Conservation (phyloP, 2,329 filamentous ascomycete species). For the Cladosporium cucumerinum region DNA sequence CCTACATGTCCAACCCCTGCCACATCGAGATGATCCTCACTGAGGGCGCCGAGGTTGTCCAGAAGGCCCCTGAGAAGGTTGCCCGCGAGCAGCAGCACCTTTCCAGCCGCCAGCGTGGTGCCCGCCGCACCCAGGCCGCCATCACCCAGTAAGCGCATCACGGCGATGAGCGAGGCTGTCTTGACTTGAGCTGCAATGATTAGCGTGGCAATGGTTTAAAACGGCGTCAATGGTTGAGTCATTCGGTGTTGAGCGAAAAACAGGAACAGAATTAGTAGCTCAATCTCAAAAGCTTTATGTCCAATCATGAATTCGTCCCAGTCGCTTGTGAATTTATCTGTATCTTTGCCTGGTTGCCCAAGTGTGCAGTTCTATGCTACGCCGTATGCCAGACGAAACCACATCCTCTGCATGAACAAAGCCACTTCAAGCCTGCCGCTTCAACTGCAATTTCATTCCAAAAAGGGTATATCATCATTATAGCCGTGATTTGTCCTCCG, state of each 20-base stretch:
- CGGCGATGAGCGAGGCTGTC: slow-evolving; percentile 17
- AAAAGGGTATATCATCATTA: slow-evolving; percentile 15
- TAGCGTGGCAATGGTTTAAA: slow-evolving; percentile 17
- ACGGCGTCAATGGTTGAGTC: slow-evolving; percentile 15
- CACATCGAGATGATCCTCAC: slow-evolving; percentile 99
- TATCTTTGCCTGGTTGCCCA: not conserved
- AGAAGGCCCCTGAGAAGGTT: slow-evolving; percentile 74
- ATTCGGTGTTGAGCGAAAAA: slow-evolving; percentile 5
- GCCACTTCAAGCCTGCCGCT: not conserved
- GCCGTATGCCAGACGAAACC: not conserved
- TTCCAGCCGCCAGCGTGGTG: slow-evolving; percentile 87
- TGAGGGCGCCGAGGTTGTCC: slow-evolving; percentile 91
- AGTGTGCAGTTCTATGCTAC: not conserved
- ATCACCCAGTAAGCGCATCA: slow-evolving; percentile 38
- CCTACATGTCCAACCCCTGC: slow-evolving; percentile 99
- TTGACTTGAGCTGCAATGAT: slow-evolving; percentile 16
- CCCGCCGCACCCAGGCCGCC: slow-evolving; percentile 54
- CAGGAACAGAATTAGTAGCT: slow-evolving; percentile 16
- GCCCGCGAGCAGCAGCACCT: slow-evolving; percentile 66
- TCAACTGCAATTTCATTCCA: not conserved
- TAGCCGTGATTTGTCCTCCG: slow-evolving; percentile 13
- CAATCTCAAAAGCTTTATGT: slow-evolving; percentile 11
- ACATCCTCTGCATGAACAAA: not conserved
- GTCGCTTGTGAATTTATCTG: not conserved
- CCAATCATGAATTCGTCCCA: slow-evolving; percentile 7